These are phyloP conservation scores for Sequoia sempervirens DNA, from an alignment of 75 land plant genomes.

Conservation along the genomic window DNA sequence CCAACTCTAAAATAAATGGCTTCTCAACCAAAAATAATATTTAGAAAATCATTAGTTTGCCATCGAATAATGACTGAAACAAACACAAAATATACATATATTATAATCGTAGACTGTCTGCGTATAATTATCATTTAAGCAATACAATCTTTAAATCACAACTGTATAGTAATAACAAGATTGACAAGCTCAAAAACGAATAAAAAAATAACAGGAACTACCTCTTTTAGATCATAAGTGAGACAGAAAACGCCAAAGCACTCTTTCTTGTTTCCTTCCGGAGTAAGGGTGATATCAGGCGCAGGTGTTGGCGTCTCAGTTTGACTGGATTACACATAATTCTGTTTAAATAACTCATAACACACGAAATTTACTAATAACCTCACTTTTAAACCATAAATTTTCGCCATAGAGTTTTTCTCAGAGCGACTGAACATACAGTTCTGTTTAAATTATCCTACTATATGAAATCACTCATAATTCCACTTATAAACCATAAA, in stretches of 20 bases:
- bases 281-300: conserved; percentile 15
- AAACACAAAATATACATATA: not conserved
- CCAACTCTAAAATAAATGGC: not conserved
- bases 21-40: not conserved
- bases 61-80: not conserved
- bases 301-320: conserved; percentile 35
- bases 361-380: conserved; percentile 12
- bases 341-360: conserved; percentile 17
- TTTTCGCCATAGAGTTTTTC: not conserved
- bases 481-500: not conserved
- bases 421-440: not conserved
- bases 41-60: not conserved
- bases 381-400: not conserved
- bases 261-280: conserved; percentile 25
- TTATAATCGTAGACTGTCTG: not conserved
- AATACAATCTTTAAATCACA: not conserved
- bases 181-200: not conserved
- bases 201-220: conserved; percentile 8
- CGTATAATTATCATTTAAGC: not conserved
- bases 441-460: conserved; percentile 10
- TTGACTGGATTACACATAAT: conserved; percentile 38
- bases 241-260: conserved; percentile 94
- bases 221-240: conserved; percentile 83
- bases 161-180: not conserved
- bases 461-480: conserved; percentile 12